phyloP scores from a whole-genome alignment of 164 flowering plant genomes.

The Magnolia changhungtana region DNA sequence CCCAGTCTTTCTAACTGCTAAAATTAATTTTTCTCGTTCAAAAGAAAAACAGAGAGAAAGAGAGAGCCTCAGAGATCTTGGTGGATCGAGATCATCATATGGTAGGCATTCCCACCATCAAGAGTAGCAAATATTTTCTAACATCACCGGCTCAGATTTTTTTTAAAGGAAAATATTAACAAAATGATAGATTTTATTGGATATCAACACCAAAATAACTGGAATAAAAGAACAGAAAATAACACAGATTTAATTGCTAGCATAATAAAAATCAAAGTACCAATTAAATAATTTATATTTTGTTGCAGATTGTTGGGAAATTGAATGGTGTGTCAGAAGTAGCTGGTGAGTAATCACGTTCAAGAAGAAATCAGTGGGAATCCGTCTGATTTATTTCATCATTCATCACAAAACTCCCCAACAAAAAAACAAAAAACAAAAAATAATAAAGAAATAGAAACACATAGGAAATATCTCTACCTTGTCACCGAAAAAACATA shows the following conservation, averaged over 20 bases:
- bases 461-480: slow-evolving; percentile 8
- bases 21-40: too few species aligned
- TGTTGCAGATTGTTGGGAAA: background rate
- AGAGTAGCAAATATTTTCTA: slow-evolving; percentile 38
- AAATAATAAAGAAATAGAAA: background rate
- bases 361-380: slow-evolving; percentile 43
- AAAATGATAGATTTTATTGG: background rate
- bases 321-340: slow-evolving; percentile 28
- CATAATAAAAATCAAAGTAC: background rate
- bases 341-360: slow-evolving; percentile 27
- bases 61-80: slow-evolving; percentile 37
- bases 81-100: slow-evolving; percentile 35
- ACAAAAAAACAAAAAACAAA: too few species aligned
- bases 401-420: slow-evolving; percentile 17
- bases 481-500: slow-evolving; percentile 26
- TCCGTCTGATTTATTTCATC: slow-evolving; percentile 56
- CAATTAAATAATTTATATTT: too few species aligned
- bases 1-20: too few species aligned
- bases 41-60: background rate
- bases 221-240: background rate
- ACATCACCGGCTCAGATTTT: slow-evolving; percentile 22
- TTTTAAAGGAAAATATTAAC: background rate
- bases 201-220: too few species aligned
- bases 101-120: slow-evolving; percentile 29
- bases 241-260: background rate